Base-by-base conservation (phyloP, 1,284 basidiomycete genomes). In the Ganoderma resinaceum region DNA sequence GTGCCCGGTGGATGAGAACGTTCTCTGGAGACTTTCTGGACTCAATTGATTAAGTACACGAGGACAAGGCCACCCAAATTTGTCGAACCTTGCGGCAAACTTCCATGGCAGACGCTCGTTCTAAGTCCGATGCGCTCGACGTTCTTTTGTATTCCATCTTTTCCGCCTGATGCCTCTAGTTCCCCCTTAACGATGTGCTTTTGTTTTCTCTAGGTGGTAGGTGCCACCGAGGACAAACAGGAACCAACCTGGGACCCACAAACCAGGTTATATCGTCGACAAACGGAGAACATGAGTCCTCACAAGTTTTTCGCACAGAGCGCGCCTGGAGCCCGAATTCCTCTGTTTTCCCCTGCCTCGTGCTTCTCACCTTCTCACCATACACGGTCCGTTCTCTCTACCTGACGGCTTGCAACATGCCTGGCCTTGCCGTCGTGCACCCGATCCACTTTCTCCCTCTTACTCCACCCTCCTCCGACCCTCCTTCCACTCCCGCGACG, bases 401-500 rank as follows among this genome's bases (percentile, higher is more conserved):
- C 37, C 62, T 71, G 67, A 67, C 62, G 55, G 46, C 68, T 60
- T 63, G 66, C 66, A 52, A 66, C 68, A 76, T 74, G 74, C 69
- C 73, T 62, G 68, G 71, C 64, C 70, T 68, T 43, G 62, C 61
- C 64, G 38, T 66, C 70, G 66, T 65, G 65, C 66, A 67, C 70
- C 69, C 72, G 64, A 71, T 70, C 60, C 52, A 60, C 61, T 43
- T 69, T 62, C 67, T 69, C 43, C 63, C 70, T 61, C 59, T 64
- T 46, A 43, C 70, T 55, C 64, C 70, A 52, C 68, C 66, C 53
- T 42, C 43, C 29, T 62, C 61, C 61, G 33, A 49, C 61, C 16
- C 57, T 60, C 57, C 61, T 66, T 62, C 61, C 35, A 40, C 42
- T 46, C 40, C 23, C 62, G 58, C 42, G 7, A 62, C 60, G 29